A percentile compares a stretch with the other conserved stretches of the same genome.
Conservation (phyloP, 176 grass and related monocot species). For the Elaeis guineensis region DNA sequence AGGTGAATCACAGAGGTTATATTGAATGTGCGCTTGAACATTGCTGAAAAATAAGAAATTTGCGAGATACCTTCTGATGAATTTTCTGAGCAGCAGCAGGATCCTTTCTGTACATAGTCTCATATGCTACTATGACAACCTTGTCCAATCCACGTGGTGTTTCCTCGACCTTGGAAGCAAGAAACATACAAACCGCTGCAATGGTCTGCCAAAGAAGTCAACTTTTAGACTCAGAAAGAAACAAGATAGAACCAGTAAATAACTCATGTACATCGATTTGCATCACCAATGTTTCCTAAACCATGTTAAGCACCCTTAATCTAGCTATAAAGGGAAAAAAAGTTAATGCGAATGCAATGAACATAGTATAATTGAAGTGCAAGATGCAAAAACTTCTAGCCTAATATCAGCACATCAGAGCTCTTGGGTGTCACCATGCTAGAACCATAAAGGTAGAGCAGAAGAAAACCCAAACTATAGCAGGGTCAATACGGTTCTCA, state of each 20-base stretch:
- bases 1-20: too few relatives aligned
- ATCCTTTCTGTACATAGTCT: slow-evolving; percentile 45
- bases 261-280: too few relatives aligned
- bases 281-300: too few relatives aligned
- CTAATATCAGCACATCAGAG: background rate
- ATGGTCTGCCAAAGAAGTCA: slow-evolving; percentile 41
- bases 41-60: background rate
- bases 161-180: slow-evolving; percentile 65
- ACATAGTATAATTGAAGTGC: too few relatives aligned
- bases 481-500: background rate
- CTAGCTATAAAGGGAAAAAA: too few relatives aligned
- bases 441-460: background rate
- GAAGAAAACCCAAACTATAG: background rate
- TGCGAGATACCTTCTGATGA: slow-evolving; percentile 27
- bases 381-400: too few relatives aligned
- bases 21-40: too few relatives aligned
- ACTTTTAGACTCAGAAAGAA: too few relatives aligned
- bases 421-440: background rate
- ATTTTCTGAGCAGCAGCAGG: slow-evolving; percentile 49
- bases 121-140: slow-evolving; percentile 31
- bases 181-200: slow-evolving; percentile 60
- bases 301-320: too few relatives aligned
- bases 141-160: slow-evolving; percentile 40
- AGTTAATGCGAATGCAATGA: too few relatives aligned
- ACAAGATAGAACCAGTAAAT: too few relatives aligned